A percentile compares a stretch with the other conserved stretches of the same genome.
Conservation (phyloP, 352 stramenopile genomes). For the Phytophthora europaea region DNA sequence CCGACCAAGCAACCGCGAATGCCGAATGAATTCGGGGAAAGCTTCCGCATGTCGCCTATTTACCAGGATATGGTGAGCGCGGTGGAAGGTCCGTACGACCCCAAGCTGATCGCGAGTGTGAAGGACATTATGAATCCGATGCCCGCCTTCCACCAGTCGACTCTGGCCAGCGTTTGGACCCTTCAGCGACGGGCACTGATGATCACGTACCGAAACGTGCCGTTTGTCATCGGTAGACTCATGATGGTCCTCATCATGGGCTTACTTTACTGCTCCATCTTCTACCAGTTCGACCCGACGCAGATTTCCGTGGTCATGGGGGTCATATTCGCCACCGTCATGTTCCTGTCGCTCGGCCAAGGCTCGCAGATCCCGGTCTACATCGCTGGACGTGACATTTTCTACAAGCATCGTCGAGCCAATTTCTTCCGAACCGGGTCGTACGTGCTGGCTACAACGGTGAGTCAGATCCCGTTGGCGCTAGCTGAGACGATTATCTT, state of each 20-base stretch:
- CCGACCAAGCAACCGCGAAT: slow-evolving; percentile 15
- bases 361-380: slow-evolving; percentile 22
- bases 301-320: slow-evolving; percentile 28
- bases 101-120: slow-evolving; percentile 29
- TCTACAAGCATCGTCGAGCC: slow-evolving; percentile 20
- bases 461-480: slow-evolving; percentile 23
- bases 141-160: slow-evolving; percentile 41
- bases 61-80: slow-evolving; percentile 18
- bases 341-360: slow-evolving; percentile 24
- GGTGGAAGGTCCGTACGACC: slow-evolving; percentile 20
- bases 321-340: slow-evolving; percentile 26
- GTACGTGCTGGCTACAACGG: slow-evolving; percentile 15
- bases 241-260: slow-evolving; percentile 60
- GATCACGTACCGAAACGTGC: slow-evolving; percentile 60
- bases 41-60: slow-evolving; percentile 31
- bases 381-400: slow-evolving; percentile 18
- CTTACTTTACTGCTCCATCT: slow-evolving; percentile 41
- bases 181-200: slow-evolving; percentile 59
- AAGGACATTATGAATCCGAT: slow-evolving; percentile 37
- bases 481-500: slow-evolving; percentile 20
- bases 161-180: slow-evolving; percentile 30
- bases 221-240: slow-evolving; percentile 43
- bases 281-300: slow-evolving; percentile 29
- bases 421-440: slow-evolving; percentile 25
- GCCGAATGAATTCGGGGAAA: slow-evolving; percentile 42